Evolutionary conservation across 305 asterid species (phyloP), one percentile per base, ranked within the genome.

Genomic region (Rubia peregrina): DNA sequence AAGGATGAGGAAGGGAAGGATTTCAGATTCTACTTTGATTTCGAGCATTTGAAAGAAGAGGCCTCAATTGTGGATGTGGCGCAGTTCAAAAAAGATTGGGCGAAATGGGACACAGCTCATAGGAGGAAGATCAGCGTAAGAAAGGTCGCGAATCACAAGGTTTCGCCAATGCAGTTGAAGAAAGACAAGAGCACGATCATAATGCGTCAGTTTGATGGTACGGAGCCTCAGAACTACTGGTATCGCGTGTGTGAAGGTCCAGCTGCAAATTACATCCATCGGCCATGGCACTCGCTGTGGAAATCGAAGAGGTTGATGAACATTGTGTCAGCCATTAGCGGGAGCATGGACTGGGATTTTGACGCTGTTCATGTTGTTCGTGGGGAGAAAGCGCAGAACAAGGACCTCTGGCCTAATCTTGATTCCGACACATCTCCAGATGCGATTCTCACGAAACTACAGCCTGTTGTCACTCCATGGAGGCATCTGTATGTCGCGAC

Each of bases 321-420:
- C 65, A 91, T 94, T 65, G 99, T 91, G 38, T 76, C 98, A 1
- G 99, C 69, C 17, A 91, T 94, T 40, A 89, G 99, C 30, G 99
- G 97, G 78, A 88, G 90, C 71, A 89, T 94, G 97, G 99, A 94
- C 71, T 94, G 99, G 99, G 99, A 94, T 83, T 91, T 77, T 9
- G 97, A 94, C 67, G 96, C 95, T 0, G 95, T 87, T n/a, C 99
- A 94, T 61, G 93, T 89, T 21, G 88, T 94, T 36, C 84, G 97
- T 26, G 99, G 99, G 6, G 83, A 82, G 73, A 94, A 91, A 74
- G 95, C 97, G 2, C 81, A 73, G 73, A 84, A 94, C 65, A 91
- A 85, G 75, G 76, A 72, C 70, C 76, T 85, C 0, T 94, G 99
- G 99, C 97, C 99, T 21, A 77, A 84, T 74, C 74, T 94, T 76